phyloP scores from a whole-genome alignment of 805 yeast genomes.

The Zygoascus flipseniorum region DNA sequence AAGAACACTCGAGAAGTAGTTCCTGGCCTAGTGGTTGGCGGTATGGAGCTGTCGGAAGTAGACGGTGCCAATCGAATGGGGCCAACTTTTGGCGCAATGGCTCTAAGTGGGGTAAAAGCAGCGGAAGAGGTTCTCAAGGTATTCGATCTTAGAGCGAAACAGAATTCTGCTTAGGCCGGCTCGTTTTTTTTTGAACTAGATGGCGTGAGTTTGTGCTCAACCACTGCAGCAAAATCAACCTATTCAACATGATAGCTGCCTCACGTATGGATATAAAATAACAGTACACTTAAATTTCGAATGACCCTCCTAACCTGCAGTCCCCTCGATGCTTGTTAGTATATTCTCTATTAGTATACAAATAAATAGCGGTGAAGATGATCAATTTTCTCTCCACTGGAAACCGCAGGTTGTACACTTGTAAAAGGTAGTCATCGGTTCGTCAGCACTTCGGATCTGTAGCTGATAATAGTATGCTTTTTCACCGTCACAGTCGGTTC shows the following conservation, averaged over 20 bases:
- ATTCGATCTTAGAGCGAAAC: constrained; percentile 19
- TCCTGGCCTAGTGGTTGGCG: constrained; percentile 58
- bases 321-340: not conserved
- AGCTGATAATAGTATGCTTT: constrained; percentile 95
- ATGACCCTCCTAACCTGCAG: not conserved
- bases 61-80: constrained; percentile 80
- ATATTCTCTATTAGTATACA: not conserved
- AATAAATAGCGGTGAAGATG: not conserved
- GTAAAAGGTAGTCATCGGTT: constrained; percentile 98
- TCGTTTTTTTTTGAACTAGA: not conserved
- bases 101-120: constrained; percentile 68
- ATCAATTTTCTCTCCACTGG: constrained; percentile 92
- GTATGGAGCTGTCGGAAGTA: constrained; percentile 73
- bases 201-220: no score
- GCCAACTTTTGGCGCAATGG: constrained; percentile 80
- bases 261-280: no score
- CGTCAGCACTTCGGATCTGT: constrained; percentile 96
- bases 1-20: constrained; percentile 57
- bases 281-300: no score
- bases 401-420: constrained; percentile 89
- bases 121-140: constrained; percentile 39
- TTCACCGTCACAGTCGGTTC: constrained; percentile 73
- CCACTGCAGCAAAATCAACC: no score
- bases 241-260: no score
- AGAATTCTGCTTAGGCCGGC: constrained; percentile 13